Conservation (phyloP, 805 yeast species). For the Candida parachauliodes region DNA sequence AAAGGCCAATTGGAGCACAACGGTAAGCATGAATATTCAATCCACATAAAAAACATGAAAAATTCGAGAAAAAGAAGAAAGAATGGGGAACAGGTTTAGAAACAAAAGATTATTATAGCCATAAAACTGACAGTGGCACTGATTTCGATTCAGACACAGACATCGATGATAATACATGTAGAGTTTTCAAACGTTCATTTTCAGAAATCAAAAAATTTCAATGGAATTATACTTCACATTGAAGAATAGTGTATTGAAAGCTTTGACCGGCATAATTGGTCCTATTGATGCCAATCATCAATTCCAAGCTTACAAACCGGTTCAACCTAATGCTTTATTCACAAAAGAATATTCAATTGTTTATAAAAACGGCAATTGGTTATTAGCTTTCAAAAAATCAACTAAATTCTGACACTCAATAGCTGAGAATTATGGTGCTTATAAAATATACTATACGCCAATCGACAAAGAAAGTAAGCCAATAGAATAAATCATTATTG, state of each 20-base stretch:
- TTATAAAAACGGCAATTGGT: slow-evolving; percentile 2
- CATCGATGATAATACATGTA: background rate
- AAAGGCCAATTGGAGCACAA: slow-evolving; percentile 6
- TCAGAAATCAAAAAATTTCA: background rate
- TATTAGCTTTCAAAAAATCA: slow-evolving; percentile 4
- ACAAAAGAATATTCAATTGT: too few relatives aligned
- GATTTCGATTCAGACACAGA: slow-evolving; percentile 1
- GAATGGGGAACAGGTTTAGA: background rate
- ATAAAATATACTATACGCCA: slow-evolving; percentile 4
- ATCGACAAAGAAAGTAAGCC: slow-evolving; percentile 1
- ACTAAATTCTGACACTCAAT: too few relatives aligned
- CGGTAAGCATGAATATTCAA: background rate
- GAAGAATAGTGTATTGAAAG: background rate
- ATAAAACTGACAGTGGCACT: background rate
- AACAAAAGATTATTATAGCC: background rate
- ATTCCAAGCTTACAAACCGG: background rate
- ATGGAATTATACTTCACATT: slow-evolving; percentile 2
- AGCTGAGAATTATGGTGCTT: slow-evolving; percentile 1
- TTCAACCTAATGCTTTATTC: too few relatives aligned
- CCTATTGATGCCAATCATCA: background rate
- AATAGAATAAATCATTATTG: slow-evolving; percentile 4
- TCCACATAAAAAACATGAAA: background rate
- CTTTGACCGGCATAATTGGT: background rate
- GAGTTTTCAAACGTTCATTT: slow-evolving; percentile 2
- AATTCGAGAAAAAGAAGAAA: background rate